A percentile compares a stretch with the other conserved stretches of the same genome.
Evolutionary conservation across 2,329 filamentous ascomycete species (phyloP).

Genomic region (Myriosclerotinia scirpicola): DNA sequence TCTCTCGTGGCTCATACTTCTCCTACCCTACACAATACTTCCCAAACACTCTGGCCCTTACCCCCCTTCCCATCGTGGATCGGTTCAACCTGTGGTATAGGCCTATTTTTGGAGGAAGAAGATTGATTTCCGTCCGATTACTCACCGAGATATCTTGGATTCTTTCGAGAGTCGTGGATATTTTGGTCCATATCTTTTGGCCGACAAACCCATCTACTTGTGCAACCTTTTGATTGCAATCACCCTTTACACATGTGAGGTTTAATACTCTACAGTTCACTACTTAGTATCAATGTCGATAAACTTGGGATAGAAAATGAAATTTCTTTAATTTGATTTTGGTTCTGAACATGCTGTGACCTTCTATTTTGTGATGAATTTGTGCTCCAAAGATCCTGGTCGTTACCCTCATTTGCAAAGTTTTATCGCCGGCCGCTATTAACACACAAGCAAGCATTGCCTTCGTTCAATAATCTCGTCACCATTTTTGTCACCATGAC

Average conservation of each 20-base stretch:
- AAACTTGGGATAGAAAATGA: background rate
- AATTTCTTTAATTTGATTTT: too few relatives aligned
- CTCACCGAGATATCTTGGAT: slow-evolving; percentile 66
- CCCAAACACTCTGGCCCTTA: slow-evolving; percentile 82
- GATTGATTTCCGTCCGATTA: slow-evolving; percentile 60
- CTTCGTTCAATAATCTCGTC: too few relatives aligned
- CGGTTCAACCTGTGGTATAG: slow-evolving; percentile 61
- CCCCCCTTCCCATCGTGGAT: slow-evolving; percentile 50
- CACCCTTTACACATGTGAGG: background rate
- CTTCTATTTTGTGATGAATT: too few relatives aligned
- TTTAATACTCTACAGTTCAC: too few relatives aligned
- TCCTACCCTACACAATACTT: slow-evolving; percentile 46
- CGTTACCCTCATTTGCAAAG: too few relatives aligned
- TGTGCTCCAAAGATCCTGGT: too few relatives aligned
- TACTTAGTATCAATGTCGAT: background rate
- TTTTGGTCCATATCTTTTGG: slow-evolving; percentile 69
- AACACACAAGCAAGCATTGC: too few relatives aligned
- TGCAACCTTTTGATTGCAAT: background rate
- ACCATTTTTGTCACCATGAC: too few relatives aligned
- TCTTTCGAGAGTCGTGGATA: slow-evolving; percentile 51
- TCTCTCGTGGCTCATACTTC: background rate
- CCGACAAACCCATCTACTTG: slow-evolving; percentile 49
- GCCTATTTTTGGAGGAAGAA: slow-evolving; percentile 87
- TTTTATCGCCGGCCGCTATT: too few relatives aligned
- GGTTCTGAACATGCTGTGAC: too few relatives aligned